phyloP scores from a whole-genome alignment of 1,284 basidiomycete genomes.

The Ganoderma sp. region DNA sequence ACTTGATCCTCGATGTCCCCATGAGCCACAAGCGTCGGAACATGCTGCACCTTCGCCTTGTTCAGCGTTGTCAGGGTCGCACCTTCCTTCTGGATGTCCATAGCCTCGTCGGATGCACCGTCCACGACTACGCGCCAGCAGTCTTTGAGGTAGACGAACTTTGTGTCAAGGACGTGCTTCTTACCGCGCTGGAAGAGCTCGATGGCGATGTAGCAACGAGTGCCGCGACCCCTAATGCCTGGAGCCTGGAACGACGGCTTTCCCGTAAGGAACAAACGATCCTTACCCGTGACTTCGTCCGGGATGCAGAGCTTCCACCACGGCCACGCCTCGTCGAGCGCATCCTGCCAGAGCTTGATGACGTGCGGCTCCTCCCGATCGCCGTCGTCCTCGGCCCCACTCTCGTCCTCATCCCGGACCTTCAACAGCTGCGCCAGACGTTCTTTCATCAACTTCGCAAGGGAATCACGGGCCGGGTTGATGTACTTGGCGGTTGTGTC shows the following conservation, averaged over 20 bases:
- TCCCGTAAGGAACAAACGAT: conserved; percentile 7
- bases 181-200: not conserved
- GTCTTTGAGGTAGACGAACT: conserved; percentile 23
- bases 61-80: conserved; percentile 23
- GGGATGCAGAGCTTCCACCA: conserved; percentile 20
- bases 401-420: too few species aligned
- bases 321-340: conserved; percentile 13
- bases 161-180: not conserved
- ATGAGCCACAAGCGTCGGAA: conserved; percentile 24
- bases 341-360: not conserved
- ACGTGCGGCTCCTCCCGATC: conserved; percentile 12
- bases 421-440: not conserved
- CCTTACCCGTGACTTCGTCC: not conserved
- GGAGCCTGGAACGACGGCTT: conserved; percentile 18
- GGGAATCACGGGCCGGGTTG: conserved; percentile 1
- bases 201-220: conserved; percentile 26
- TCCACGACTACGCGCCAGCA: conserved; percentile 19
- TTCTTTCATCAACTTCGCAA: not conserved
- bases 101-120: not conserved
- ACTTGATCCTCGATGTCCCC: conserved; percentile 21
- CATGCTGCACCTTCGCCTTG: conserved; percentile 21
- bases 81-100: conserved; percentile 18
- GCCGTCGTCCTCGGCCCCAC: too few species aligned
- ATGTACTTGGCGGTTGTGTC: conserved; percentile 18
- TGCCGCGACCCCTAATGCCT: conserved; percentile 18